These are phyloP conservation scores for Neurospora sp. DNA, from an alignment of 2,329 filamentous ascomycete genomes.

Conservation along the genomic window DNA sequence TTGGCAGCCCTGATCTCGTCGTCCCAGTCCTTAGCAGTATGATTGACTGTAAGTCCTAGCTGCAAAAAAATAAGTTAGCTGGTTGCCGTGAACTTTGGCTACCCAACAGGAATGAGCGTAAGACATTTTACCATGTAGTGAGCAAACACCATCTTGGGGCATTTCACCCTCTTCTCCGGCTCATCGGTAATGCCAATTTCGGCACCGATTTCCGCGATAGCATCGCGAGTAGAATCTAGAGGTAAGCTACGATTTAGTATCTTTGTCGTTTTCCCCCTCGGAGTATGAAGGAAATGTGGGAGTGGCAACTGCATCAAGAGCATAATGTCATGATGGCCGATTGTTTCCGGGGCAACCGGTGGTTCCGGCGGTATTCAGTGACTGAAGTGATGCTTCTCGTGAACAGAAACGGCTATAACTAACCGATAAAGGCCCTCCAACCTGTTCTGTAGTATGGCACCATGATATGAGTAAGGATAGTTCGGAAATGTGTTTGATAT, in stretches of 20 bases:
- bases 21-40: slow-evolving; percentile 22
- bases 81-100: background rate
- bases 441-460: background rate
- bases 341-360: background rate
- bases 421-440: background rate
- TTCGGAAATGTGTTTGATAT: background rate
- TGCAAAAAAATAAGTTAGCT: slow-evolving; percentile 1
- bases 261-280: background rate
- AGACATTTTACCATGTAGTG: slow-evolving; percentile 17
- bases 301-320: background rate
- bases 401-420: background rate
- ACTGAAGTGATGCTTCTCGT: background rate
- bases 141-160: slow-evolving; percentile 10
- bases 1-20: slow-evolving; percentile 25
- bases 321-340: background rate
- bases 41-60: slow-evolving; percentile 25
- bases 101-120: background rate
- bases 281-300: background rate
- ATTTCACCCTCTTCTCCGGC: background rate
- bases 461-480: background rate
- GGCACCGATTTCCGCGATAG: background rate
- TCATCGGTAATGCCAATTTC: background rate
- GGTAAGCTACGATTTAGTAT: background rate
- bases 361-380: background rate
- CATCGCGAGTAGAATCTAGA: background rate